Evolutionary conservation across 768 basidiomycete genomes (phyloP), one percentile per base, ranked within the genome.

Genomic region (Serendipita indica): DNA sequence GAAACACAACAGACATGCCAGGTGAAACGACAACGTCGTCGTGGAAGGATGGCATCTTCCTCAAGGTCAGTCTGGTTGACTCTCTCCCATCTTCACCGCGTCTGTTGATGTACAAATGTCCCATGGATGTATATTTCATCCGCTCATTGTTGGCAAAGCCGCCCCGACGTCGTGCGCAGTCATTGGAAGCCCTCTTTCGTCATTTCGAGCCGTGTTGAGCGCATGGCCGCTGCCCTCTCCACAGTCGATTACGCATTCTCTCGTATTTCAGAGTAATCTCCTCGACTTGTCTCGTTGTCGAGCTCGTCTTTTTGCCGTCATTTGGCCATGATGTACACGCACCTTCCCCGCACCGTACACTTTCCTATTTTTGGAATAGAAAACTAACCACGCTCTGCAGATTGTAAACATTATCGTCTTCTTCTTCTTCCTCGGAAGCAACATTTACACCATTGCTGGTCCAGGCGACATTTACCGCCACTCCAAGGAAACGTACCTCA

Each of bases 401-500:
- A 74, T 93, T 65, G 71, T 80, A 62, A 96, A 96, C 71, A 76
- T 94, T 59, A 59, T 90, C 58, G 83, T 86, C 46, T 94, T 89
- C 68, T 77, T 89, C 67, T 68, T 86, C 61, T 90, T 93, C 72
- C 74, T 94, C n/a, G 91, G 88, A 32, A 86, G 84, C 35, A 94
- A 94, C 71, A 77, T 92, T 59, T 93, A 89, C 76, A 84, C 83
- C 57, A 78, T 91, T 61, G 82, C 89, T 3, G 78, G 80, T 1
- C 88, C 88, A 0, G 76, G 68, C 18, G 81, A 79, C 62, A 76
- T 81, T 56, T 89, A 89, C 72, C 80, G 76, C 67, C 70, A 74
- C 63, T 82, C 80, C 43, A 89, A 89, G 69, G 83, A 86, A 64
- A 96, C 93, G 0, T 97, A 92, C 70, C 74, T 98, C 60, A 96